Evolutionary conservation across 177 flowering plant species (phyloP), one percentile per base, ranked within the genome.

Genomic region (Vitis hybrid): DNA sequence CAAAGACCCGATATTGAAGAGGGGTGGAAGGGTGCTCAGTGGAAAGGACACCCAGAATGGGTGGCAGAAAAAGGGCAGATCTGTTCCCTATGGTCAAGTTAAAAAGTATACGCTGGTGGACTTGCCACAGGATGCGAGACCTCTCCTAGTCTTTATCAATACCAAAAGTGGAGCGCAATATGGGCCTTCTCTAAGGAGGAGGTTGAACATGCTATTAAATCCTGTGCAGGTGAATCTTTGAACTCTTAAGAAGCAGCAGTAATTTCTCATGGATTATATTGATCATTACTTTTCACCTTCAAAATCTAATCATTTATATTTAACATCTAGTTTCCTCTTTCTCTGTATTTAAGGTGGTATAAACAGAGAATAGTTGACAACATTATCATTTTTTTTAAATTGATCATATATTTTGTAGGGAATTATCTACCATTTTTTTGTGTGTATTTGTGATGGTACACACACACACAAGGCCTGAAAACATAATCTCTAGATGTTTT

Each of bases 61-160:
- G 51, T 64, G 52, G 49, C 79, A 77, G 70, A 79, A 70, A 70
- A 74, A 70, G 51, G 69, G 66, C 62, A 74, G 57, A n/a, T 31
- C 50, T 62, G 52, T 20, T 60, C 51, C 68, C 26, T 16, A 31
- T 31, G 70, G 69, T 64, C 72, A 62, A 31, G 31, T 71, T 5
- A 83, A 80, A 75, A 86, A 74, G 51, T 86, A 82, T 71, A 64
- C 59, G 19, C 48, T 89, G 52, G 78, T 79, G 66, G 88, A 88
- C 71, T 72, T 92, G 72, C 90, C 93, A n/a, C 83, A 79, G 51
- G 94, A 87, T 74, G 82, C 89, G 20, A 81, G 93, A 71, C 97
- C 97, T 11, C 84, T 92, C 70, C 70, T 92, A 51, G 97, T 92
- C 29, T 92, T 92, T 67, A 86, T 92, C 66, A 92, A 92, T 79